Percentiles rank a stretch among this genome's conserved stretches.
Evolutionary conservation across 2,329 filamentous ascomycete species (phyloP).

Genomic region (Epicoccum nigrum): DNA sequence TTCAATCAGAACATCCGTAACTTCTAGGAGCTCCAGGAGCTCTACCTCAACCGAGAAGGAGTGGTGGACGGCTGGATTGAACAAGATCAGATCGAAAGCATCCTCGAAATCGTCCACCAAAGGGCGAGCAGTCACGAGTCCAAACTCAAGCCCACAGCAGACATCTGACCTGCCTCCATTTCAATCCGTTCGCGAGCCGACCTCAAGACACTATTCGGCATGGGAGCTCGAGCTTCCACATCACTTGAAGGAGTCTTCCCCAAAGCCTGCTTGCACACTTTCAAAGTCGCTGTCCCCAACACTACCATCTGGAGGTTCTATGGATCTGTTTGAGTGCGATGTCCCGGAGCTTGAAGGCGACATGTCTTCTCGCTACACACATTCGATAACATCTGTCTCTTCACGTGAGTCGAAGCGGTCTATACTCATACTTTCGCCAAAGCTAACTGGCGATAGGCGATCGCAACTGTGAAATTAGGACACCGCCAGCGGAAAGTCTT

Average conservation of each 20-base stretch:
- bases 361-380: conserved; percentile 36
- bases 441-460: conserved; percentile 33
- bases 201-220: conserved; percentile 12
- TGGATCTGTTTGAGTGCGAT: conserved; percentile 36
- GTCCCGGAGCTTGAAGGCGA: conserved; percentile 42
- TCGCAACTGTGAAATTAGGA: conserved; percentile 31
- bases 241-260: conserved; percentile 32
- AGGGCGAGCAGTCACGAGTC: conserved; percentile 13
- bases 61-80: conserved; percentile 43
- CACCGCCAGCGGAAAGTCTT: conserved; percentile 26
- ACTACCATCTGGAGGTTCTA: conserved; percentile 41
- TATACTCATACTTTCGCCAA: not conserved
- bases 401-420: conserved; percentile 28
- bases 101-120: conserved; percentile 9
- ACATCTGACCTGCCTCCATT: not conserved
- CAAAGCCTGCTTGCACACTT: conserved; percentile 42
- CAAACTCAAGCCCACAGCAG: conserved; percentile 3
- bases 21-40: conserved; percentile 35
- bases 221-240: conserved; percentile 14
- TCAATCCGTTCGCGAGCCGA: conserved; percentile 10
- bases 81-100: conserved; percentile 35
- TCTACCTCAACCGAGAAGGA: conserved; percentile 35
- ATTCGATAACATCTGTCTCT: conserved; percentile 36
- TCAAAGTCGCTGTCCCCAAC: conserved; percentile 37
- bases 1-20: conserved; percentile 37